phyloP scores from a whole-genome alignment of 352 stramenopile species.

The Phytophthora foliorum region DNA sequence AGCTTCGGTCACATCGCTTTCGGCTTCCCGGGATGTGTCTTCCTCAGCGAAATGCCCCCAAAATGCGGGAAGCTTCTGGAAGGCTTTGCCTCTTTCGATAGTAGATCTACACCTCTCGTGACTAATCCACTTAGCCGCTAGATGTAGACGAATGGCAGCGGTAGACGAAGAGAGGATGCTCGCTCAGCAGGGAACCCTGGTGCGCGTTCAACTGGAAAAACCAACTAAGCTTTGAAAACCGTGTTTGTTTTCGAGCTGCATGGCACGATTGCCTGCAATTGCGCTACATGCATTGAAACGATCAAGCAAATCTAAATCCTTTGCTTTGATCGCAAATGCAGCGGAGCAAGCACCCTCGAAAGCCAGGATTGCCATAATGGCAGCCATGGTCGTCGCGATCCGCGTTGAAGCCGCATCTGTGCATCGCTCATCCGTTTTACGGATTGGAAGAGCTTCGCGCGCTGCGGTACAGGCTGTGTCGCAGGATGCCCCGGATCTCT shows the following conservation, averaged over 20 bases:
- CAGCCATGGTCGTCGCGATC: neutral
- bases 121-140: neutral
- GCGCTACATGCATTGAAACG: neutral
- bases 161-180: slow-evolving; percentile 14
- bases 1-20: neutral
- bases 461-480: slow-evolving; percentile 22
- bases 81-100: slow-evolving; percentile 35
- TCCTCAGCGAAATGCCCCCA: slow-evolving; percentile 15
- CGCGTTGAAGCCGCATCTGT: slow-evolving; percentile 24
- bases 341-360: neutral
- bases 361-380: neutral
- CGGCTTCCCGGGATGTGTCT: slow-evolving; percentile 4
- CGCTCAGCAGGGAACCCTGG: neutral
- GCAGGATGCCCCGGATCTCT: slow-evolving; percentile 25
- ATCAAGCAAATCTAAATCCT: neutral
- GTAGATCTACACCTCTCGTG: neutral
- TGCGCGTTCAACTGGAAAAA: neutral
- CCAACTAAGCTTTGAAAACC: no score
- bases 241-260: no score
- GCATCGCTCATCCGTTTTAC: slow-evolving; percentile 28
- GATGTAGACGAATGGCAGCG: slow-evolving; percentile 14
- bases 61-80: neutral
- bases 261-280: no score
- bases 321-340: slow-evolving; percentile 1
- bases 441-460: slow-evolving; percentile 35